Base-by-base conservation (phyloP, 768 basidiomycete species). In the Calocera viscosa region DNA sequence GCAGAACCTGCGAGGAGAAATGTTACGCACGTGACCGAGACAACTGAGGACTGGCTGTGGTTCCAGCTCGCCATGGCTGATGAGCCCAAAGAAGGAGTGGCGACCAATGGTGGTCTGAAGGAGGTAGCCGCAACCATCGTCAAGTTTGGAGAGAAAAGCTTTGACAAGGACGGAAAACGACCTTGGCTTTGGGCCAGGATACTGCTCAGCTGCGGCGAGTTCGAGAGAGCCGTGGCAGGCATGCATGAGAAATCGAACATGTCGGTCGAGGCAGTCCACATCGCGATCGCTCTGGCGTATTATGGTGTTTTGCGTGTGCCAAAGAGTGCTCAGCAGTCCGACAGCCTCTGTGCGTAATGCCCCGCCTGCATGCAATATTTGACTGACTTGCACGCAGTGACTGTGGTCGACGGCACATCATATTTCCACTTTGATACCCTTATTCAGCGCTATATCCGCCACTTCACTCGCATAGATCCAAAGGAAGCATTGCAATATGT, bases 31-130 rank as follows among this genome's bases (percentile, higher is more conserved):
- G 92, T 97, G 2, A 97, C 94, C 0, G 83, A 83, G 11, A 94
- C 94, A 0, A 94, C 91, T 1, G 96, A 97, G 74, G 96, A 99
- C 76, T 99, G 95, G 95, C 80, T 97, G 38, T 99, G 95, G 95
- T 87, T 94, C 80, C 94, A 99, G 77, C 82, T 98, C 16, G 82
- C 87, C 0, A 89, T 97, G 84, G 90, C 53, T 19, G 53, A 49
- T 32, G 28, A 26, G 43, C 43, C 43, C 16, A 64, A 40, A 32
- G 67, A 64, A n/a, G 34, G 26, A 22, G 41, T 47, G 8, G 33
- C 34, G 10, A 63, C 39, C 49, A 63, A 34, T 67, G 66, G 68
- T 77, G 74, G 74, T 38, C 70, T 78, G 16, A 69, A 71, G 30
- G 77, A 77, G 38, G 68, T 78, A 17, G 76, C 71, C 0, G 73